Conservation (phyloP, 345 rosid genomes). For the Adansonia digitata region DNA sequence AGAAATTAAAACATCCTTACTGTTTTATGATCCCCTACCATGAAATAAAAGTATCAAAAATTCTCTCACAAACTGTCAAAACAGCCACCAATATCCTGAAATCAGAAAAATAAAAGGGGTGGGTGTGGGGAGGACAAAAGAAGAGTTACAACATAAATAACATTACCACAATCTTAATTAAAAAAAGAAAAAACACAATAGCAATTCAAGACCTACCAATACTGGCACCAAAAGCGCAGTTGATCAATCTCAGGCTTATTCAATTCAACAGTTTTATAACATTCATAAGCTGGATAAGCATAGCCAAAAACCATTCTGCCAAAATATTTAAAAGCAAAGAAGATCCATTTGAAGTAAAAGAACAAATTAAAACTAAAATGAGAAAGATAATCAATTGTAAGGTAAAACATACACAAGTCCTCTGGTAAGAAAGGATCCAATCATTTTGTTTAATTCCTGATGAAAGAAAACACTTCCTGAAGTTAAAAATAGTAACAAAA, state of each 20-base stretch:
- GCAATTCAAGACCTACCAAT: slow-evolving; percentile 42
- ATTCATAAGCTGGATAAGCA: slow-evolving; percentile 77
- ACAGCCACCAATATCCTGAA: slow-evolving; percentile 73
- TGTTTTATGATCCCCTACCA: slow-evolving; percentile 35
- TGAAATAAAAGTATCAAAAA: slow-evolving; percentile 63
- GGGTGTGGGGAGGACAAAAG: not conserved
- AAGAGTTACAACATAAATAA: not conserved
- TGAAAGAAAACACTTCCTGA: not conserved
- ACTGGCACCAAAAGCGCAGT: slow-evolving; percentile 78
- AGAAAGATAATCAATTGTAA: not conserved
- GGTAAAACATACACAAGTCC: slow-evolving; percentile 47
- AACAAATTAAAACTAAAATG: not conserved
- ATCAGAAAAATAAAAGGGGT: not conserved
- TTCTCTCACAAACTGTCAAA: slow-evolving; percentile 61
- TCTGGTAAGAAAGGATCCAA: slow-evolving; percentile 49
- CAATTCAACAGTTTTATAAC: slow-evolving; percentile 64
- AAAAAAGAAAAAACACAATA: too few relatives aligned
- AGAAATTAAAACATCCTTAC: not conserved
- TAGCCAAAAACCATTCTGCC: slow-evolving; percentile 68
- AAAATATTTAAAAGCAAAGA: not conserved
- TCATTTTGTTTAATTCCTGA: slow-evolving; percentile 28
- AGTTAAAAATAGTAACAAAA: not conserved
- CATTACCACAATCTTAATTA: not conserved
- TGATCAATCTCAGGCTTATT: slow-evolving; percentile 43
- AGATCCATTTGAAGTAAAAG: not conserved